Evolutionary conservation across 2,329 filamentous ascomycete genomes (phyloP), one percentile per base, ranked within the genome.

Genomic region (Juglanconis juglandina): DNA sequence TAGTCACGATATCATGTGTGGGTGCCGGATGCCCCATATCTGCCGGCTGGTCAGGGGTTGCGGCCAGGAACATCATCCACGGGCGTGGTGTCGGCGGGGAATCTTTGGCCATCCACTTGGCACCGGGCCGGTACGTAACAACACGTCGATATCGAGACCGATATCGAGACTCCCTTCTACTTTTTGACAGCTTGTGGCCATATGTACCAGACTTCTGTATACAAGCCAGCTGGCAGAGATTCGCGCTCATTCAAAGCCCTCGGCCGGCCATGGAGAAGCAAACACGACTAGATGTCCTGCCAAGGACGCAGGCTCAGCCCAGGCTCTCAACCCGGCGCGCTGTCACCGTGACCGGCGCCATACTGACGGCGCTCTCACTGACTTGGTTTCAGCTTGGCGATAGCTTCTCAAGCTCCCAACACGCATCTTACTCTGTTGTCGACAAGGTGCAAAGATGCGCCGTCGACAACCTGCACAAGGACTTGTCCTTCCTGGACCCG

Each of bases 361-460:
- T 60, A 11, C 47, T 54, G 17, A 24, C 32, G 34, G 37, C 35
- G 2, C n/a, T 53, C 2, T 57, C 49, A 17, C 32, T 63, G 4
- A 30, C 35, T 39, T 60, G 42, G 14, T 14, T 51, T 2, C 41
- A 46, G n/a, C 1, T 30, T 34, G 39, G 13, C 9, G 46, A 11
- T 13, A 34, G 8, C 3, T 9, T 8, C 9, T 44, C 37, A 2
- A 6, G 39, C 3, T 48, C 6, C 13, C 11, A 24, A 14, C 2
- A 86, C 63, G 79, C 82, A 8, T 24, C 44, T 41, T 3, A 10
- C 39, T 80, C 85, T 5, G 76, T 87, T 63, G 86, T 90, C 66
- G 73, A 79, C 51, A 88, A 88, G 69, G 79, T 88, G 60, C 76
- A 81, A 62, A 80, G 82, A 70, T 88, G 85, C 67, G 78, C 84